Evolutionary conservation across 495 filamentous ascomycete genomes (phyloP).

Genomic region (Durotheca rogersii): DNA sequence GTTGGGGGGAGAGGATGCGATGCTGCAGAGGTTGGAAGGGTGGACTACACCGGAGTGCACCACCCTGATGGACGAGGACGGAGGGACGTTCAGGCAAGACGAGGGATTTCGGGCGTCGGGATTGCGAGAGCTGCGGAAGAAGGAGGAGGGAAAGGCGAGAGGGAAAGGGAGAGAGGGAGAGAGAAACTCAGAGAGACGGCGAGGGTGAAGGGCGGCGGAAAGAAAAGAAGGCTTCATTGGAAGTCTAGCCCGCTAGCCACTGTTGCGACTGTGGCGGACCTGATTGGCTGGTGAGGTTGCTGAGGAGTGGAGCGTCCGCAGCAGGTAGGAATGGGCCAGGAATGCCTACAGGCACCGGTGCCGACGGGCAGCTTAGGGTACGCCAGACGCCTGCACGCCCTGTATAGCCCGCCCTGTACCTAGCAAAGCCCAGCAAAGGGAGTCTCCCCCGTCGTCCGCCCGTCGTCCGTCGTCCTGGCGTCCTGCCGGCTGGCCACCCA

Average conservation of each 20-base stretch:
- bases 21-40: constrained; percentile 18
- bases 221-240: constrained; percentile 34
- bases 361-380: no score
- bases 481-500: no score
- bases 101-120: constrained; percentile 46
- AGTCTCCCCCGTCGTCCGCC: no score
- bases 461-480: no score
- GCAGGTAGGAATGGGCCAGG: not conserved
- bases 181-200: constrained; percentile 33
- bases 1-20: not conserved
- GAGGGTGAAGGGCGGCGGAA: constrained; percentile 34
- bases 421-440: no score
- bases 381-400: not conserved
- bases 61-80: constrained; percentile 39
- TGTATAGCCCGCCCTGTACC: not conserved
- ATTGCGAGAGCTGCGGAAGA: constrained; percentile 28
- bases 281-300: constrained; percentile 26
- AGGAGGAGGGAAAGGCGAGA: constrained; percentile 17
- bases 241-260: constrained; percentile 30
- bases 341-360: not conserved
- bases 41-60: constrained; percentile 31
- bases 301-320: constrained; percentile 23
- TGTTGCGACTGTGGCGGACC: constrained; percentile 15
- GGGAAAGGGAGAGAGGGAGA: constrained; percentile 25
- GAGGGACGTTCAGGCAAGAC: constrained; percentile 12